A percentile compares a stretch with the other conserved stretches of the same genome.
These are phyloP conservation scores for Mycena vitilis DNA, from an alignment of 768 basidiomycete species.

Conservation along the genomic window DNA sequence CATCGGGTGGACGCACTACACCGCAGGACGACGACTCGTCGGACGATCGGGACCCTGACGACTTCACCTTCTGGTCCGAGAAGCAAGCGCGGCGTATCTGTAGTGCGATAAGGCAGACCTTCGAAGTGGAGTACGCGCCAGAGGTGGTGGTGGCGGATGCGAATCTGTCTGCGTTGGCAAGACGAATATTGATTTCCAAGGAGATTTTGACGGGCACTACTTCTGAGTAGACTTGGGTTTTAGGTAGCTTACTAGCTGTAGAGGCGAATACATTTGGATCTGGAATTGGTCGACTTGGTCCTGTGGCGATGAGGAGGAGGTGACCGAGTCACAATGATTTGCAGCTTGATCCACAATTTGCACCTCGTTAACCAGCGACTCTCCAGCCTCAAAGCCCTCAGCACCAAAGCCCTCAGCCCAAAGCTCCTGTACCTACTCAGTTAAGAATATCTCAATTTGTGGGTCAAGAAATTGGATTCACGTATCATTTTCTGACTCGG, in stretches of 20 bases:
- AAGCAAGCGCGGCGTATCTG: constrained; percentile 92
- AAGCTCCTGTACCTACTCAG: constrained; percentile 8
- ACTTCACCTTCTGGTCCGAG: constrained; percentile 95
- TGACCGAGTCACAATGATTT: constrained; percentile 30
- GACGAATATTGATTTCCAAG: constrained; percentile 84
- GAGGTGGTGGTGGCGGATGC: constrained; percentile 96
- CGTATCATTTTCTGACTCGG: neutral
- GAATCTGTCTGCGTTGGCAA: constrained; percentile 86
- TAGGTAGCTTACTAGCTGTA: neutral
- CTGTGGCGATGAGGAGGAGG: neutral
- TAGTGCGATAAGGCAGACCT: constrained; percentile 79
- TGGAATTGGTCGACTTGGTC: neutral
- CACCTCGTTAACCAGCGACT: constrained; percentile 35
- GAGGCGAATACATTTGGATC: constrained; percentile 11
- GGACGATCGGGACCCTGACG: constrained; percentile 80
- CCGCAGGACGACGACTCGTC: constrained; percentile 41
- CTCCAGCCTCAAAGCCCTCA: constrained; percentile 16
- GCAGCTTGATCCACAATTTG: constrained; percentile 36
- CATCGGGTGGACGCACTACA: neutral
- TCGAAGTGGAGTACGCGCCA: constrained; percentile 88
- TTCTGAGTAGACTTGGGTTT: neutral
- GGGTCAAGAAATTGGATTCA: constrained; percentile 42
- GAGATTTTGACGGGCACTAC: constrained; percentile 56
- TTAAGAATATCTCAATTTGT: constrained; percentile 31
- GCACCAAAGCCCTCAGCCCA: constrained; percentile 14